Evolutionary conservation across 768 basidiomycete genomes (phyloP).

Genomic region (Tylopilus sp.): DNA sequence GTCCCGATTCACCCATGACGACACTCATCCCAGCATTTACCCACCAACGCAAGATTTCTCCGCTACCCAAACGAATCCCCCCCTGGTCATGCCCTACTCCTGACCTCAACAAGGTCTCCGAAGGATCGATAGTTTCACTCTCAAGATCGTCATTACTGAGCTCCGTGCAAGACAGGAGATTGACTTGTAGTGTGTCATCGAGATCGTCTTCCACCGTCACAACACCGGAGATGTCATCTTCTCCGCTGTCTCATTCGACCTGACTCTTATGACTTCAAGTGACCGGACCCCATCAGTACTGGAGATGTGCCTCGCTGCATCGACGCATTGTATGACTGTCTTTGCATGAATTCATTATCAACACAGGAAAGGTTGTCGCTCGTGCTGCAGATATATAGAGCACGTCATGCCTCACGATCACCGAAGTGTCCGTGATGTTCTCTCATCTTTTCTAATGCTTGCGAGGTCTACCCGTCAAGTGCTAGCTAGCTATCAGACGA

Average conservation of each 20-base stretch:
- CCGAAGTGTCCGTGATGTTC: no score
- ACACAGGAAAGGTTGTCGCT: no score
- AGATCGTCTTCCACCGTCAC: not conserved
- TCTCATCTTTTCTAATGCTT: no score
- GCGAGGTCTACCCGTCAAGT: no score
- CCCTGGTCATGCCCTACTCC: not conserved
- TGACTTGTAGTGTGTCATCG: not conserved
- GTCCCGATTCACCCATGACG: constrained; percentile 10
- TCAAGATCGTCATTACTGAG: not conserved
- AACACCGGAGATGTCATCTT: not conserved
- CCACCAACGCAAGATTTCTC: constrained; percentile 17
- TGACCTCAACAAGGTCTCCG: not conserved
- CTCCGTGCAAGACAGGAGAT: not conserved
- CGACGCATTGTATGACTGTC: no score
- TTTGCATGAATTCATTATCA: not conserved
- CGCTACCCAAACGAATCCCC: constrained; percentile 28
- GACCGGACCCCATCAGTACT: not conserved
- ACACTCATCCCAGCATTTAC: constrained; percentile 9
- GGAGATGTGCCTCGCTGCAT: no score
- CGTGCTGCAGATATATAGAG: no score
- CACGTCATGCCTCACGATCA: no score
- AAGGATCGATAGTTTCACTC: not conserved
- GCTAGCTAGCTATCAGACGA: no score
- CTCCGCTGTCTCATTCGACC: not conserved
- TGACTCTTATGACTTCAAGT: not conserved